These are phyloP conservation scores for Candolleomyces aberdarensis DNA, from an alignment of 768 basidiomycete genomes.

Conservation along the genomic window DNA sequence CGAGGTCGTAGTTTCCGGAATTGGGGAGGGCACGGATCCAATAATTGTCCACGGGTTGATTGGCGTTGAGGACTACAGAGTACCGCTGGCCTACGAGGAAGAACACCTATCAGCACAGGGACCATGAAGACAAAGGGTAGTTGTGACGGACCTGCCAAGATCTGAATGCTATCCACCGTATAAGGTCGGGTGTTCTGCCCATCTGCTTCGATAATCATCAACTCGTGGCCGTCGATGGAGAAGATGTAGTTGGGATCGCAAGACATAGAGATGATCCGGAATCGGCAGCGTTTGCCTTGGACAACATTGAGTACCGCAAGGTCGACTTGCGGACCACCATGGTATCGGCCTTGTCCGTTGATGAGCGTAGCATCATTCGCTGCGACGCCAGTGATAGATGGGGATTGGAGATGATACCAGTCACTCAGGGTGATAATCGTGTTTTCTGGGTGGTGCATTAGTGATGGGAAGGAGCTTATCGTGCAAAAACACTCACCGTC, in stretches of 20 bases:
- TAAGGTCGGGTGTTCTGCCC: slow-evolving; percentile 30
- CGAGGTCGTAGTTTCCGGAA: slow-evolving; percentile 12
- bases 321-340: slow-evolving; percentile 33
- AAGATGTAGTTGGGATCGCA: slow-evolving; percentile 45
- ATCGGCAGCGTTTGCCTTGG: slow-evolving; percentile 43
- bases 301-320: slow-evolving; percentile 45
- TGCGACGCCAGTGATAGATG: slow-evolving; percentile 15
- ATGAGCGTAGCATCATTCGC: slow-evolving; percentile 43
- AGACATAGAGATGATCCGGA: slow-evolving; percentile 49
- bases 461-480: not conserved
- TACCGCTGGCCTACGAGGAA: slow-evolving; percentile 30
- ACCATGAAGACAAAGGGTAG: not conserved
- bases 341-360: slow-evolving; percentile 49
- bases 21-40: slow-evolving; percentile 33
- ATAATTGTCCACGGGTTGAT: slow-evolving; percentile 44
- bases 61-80: slow-evolving; percentile 35
- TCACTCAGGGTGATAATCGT: slow-evolving; percentile 51
- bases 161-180: slow-evolving; percentile 36
- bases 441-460: slow-evolving; percentile 7
- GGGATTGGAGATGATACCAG: slow-evolving; percentile 40
- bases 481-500: slow-evolving; percentile 5
- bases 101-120: not conserved
- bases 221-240: slow-evolving; percentile 40
- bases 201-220: slow-evolving; percentile 43
- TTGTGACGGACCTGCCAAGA: slow-evolving; percentile 29